Evolutionary conservation across 2,329 filamentous ascomycete species (phyloP).

Genomic region (Cadophora malorum): DNA sequence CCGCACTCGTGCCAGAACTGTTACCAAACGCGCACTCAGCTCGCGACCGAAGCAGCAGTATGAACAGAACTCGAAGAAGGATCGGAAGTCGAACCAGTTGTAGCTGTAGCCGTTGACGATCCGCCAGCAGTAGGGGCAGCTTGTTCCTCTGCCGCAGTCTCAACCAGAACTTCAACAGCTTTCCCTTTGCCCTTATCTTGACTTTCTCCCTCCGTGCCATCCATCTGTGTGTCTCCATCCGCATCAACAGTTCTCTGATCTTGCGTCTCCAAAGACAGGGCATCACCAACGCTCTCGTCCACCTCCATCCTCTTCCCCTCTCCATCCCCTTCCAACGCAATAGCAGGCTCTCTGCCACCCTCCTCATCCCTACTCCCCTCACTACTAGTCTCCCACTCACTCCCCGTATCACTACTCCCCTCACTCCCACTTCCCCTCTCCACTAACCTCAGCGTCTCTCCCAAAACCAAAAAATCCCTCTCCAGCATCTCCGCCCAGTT

Average conservation of each 20-base stretch:
- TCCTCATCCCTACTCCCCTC: conserved; percentile 25
- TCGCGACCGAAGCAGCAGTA: conserved; percentile 34
- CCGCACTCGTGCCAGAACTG: background rate
- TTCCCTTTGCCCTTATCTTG: conserved; percentile 30
- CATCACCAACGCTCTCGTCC: background rate
- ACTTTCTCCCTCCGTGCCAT: conserved; percentile 12
- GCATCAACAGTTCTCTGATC: conserved; percentile 23
- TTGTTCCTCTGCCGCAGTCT: background rate
- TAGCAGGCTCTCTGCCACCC: background rate
- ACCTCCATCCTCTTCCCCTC: conserved; percentile 24
- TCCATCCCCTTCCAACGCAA: background rate
- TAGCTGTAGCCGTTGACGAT: conserved; percentile 32
- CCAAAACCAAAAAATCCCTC: conserved; percentile 67
- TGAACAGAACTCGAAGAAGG: conserved; percentile 38
- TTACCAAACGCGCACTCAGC: conserved; percentile 16
- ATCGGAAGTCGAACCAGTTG: conserved; percentile 34
- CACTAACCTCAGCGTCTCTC: conserved; percentile 68
- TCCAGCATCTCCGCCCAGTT: conserved; percentile 88
- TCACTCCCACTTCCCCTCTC: conserved; percentile 45
- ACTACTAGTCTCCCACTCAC: conserved; percentile 19
- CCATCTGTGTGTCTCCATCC: conserved; percentile 31
- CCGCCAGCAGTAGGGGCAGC: conserved; percentile 23
- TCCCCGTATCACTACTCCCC: conserved; percentile 27
- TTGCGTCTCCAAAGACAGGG: background rate
- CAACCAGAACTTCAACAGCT: conserved; percentile 14